Evolutionary conservation across 495 filamentous ascomycete genomes (phyloP).

Genomic region (Penicillium fimorum): DNA sequence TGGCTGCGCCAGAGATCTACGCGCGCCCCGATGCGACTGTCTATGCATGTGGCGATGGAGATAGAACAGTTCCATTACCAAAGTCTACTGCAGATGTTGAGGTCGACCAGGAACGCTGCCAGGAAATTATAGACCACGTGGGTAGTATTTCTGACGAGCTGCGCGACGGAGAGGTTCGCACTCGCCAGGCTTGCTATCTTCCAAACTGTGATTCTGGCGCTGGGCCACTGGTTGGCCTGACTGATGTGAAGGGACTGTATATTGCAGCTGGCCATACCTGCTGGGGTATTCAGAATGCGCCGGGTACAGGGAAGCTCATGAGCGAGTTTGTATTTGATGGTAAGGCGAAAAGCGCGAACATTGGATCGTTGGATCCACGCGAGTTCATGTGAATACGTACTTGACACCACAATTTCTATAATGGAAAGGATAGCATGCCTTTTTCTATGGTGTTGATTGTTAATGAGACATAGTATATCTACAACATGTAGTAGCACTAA

Average conservation of each 20-base stretch:
- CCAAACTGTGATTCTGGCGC: constrained; percentile 66
- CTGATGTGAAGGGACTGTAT: constrained; percentile 71
- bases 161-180: constrained; percentile 71
- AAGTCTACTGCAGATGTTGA: constrained; percentile 72
- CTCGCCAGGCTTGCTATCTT: constrained; percentile 89
- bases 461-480: background rate
- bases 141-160: constrained; percentile 73
- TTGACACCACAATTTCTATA: background rate
- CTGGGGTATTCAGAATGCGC: constrained; percentile 97
- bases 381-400: constrained; percentile 39
- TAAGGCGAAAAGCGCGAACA: constrained; percentile 69
- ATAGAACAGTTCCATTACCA: constrained; percentile 72
- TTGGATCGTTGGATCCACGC: constrained; percentile 68
- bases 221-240: constrained; percentile 76
- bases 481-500: background rate
- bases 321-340: constrained; percentile 85
- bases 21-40: constrained; percentile 84
- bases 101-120: constrained; percentile 72
- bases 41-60: constrained; percentile 92
- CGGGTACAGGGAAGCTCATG: constrained; percentile 86
- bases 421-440: background rate
- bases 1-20: constrained; percentile 88
- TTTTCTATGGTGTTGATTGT: background rate
- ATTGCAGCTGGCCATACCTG: constrained; percentile 92
- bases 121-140: constrained; percentile 85